Evolutionary conservation across 306 rosid species (phyloP), one percentile per base, ranked within the genome.

Genomic region (Canavalia gladiata): DNA sequence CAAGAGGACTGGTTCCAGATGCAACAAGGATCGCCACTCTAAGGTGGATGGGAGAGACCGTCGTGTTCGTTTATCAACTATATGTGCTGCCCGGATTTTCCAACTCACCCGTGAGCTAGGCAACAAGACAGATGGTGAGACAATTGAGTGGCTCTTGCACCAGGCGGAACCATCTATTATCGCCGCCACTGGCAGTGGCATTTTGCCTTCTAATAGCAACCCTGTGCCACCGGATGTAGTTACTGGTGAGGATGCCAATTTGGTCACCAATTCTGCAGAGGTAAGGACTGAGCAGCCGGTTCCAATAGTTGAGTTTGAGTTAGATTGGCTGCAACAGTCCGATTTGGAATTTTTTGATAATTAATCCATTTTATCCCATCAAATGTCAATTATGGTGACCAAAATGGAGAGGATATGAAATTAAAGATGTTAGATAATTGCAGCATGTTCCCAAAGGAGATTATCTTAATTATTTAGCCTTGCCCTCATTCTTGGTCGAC

Each of bases 41-140:
- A 69, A 69, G 75, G 75, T 69, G 11, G 30, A 47, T 6, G 43
- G 29, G 11, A 46, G 43, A 69, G 43, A 47, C 3, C 75, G 6
- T 7, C 58, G 58, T 6, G 58, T 69, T 47, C 11, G 58, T 6
- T 7, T 69, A 31, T 47, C 58, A 30, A 0, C 58, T 4, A 2
- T 3, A 0, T 30, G 29, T 47, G 75, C 58, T 47, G 58, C 58
- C 30, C 29, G 58, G 2, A 3, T 69, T 58, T 47, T 46, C 42
- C 58, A 69, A 69, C 75, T 69, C 10, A 69, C 57, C 1, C 43
- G 6, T 30, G 58, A 69, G 28, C 11, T 69, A 5, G 75, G 75
- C 10, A 1, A 69, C 3, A 69, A 31, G 6, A 46, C 58, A 0
- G 1, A 29, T 49, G 58, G 43, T 29, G 43, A 69, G 30, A 69